Conservation (phyloP, 148 eudicot genomes). For the Agrostemma githago region DNA sequence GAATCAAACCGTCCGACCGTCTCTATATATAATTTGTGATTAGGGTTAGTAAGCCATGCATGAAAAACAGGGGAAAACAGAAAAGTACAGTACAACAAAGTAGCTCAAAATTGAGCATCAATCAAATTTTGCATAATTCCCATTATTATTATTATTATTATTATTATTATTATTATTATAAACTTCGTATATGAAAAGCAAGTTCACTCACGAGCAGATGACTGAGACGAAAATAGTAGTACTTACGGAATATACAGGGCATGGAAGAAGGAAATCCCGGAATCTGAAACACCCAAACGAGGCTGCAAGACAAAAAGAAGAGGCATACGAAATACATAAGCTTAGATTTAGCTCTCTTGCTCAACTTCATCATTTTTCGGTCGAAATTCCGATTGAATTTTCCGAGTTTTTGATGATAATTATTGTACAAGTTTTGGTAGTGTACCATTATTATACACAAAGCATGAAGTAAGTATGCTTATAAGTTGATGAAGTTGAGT, state of each 20-base stretch:
- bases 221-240: no score
- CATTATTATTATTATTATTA: no score
- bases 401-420: neutral
- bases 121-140: neutral
- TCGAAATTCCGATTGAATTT: constrained; percentile 3
- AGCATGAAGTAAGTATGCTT: neutral
- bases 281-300: constrained; percentile 27
- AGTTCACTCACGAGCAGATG: no score
- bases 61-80: constrained; percentile 22
- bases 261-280: constrained; percentile 13
- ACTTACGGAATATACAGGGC: constrained; percentile 26
- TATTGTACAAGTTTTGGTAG: neutral
- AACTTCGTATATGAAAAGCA: neutral
- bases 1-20: no score
- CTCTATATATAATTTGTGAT: no score
- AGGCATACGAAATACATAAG: constrained; percentile 14
- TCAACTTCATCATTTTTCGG: constrained; percentile 17
- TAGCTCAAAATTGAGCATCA: neutral
- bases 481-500: neutral
- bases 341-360: constrained; percentile 22
- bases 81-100: neutral
- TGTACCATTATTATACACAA: constrained; percentile 15
- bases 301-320: constrained; percentile 26
- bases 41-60: constrained; percentile 7
- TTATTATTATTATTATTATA: no score